These are phyloP conservation scores for Cladosporium oxysporum DNA, from an alignment of 2,329 filamentous ascomycete genomes.

Conservation along the genomic window DNA sequence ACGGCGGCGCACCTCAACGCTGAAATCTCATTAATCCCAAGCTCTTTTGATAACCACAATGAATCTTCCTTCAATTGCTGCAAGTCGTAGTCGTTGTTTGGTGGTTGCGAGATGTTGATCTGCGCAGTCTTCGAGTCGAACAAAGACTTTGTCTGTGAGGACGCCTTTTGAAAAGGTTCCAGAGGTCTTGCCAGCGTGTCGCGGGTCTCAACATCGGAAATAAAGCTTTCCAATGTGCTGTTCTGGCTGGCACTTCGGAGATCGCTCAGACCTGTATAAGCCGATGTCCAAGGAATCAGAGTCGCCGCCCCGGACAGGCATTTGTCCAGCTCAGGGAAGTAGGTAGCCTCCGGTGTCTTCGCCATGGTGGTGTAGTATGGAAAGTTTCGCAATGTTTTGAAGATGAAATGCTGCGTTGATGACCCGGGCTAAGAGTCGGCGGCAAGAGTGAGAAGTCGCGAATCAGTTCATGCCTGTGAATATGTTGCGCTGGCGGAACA, in stretches of 20 bases:
- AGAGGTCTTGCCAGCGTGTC: conserved; percentile 69
- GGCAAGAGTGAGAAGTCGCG: neutral
- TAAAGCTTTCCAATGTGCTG: conserved; percentile 62
- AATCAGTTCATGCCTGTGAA: conserved; percentile 1
- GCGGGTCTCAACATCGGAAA: conserved; percentile 69
- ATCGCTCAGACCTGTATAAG: conserved; percentile 56
- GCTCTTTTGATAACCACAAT: conserved; percentile 78
- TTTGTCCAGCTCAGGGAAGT: conserved; percentile 82
- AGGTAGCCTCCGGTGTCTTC: conserved; percentile 46
- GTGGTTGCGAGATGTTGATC: conserved; percentile 74
- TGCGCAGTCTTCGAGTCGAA: conserved; percentile 86
- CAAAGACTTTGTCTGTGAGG: conserved; percentile 62
- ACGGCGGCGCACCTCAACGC: conserved; percentile 78
- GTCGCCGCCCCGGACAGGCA: conserved; percentile 79
- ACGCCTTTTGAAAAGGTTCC: conserved; percentile 60
- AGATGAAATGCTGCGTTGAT: neutral
- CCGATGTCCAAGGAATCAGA: conserved; percentile 68
- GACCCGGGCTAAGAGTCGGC: neutral
- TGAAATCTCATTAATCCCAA: conserved; percentile 75
- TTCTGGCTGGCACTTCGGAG: conserved; percentile 54
- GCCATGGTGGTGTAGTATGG: neutral
- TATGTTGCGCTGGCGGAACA: neutral
- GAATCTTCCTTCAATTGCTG: conserved; percentile 81
- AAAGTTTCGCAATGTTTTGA: conserved; percentile 10
- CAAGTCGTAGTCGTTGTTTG: conserved; percentile 69